Conservation (phyloP, 1,284 basidiomycete species). For the Microbotryum saponariae region DNA sequence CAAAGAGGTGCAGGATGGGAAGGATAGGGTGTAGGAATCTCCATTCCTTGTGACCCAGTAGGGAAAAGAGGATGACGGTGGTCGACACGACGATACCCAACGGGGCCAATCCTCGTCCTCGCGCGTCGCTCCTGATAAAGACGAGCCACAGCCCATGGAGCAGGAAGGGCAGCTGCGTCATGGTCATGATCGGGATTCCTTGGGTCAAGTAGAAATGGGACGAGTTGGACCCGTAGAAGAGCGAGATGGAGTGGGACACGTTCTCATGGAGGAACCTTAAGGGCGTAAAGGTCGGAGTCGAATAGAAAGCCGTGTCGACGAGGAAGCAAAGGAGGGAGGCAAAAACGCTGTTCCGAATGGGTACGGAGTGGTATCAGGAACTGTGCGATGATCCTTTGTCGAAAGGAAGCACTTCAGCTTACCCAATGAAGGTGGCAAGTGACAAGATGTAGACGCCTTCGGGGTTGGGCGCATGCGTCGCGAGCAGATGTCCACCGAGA, state of each 20-base stretch:
- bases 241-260: slow-evolving; percentile 62
- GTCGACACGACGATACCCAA: neutral
- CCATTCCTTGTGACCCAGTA: slow-evolving; percentile 90
- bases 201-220: slow-evolving; percentile 87
- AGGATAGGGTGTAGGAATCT: slow-evolving; percentile 88
- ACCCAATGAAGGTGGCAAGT: slow-evolving; percentile 1
- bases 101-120: no score
- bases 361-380: neutral
- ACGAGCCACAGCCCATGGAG: slow-evolving; percentile 9
- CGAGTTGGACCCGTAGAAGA: slow-evolving; percentile 84
- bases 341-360: neutral
- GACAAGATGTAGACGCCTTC: neutral
- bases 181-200: slow-evolving; percentile 71
- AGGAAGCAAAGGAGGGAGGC: slow-evolving; percentile 38
- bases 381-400: no score
- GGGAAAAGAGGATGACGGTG: slow-evolving; percentile 63
- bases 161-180: slow-evolving; percentile 54
- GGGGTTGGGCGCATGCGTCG: neutral
- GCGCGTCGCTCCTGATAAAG: neutral
- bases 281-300: slow-evolving; percentile 61
- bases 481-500: slow-evolving; percentile 44
- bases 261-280: slow-evolving; percentile 75
- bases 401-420: neutral
- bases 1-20: slow-evolving; percentile 74
- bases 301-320: slow-evolving; percentile 65